phyloP scores from a whole-genome alignment of 2,329 filamentous ascomycete genomes.

The Cladosporium sp. region DNA sequence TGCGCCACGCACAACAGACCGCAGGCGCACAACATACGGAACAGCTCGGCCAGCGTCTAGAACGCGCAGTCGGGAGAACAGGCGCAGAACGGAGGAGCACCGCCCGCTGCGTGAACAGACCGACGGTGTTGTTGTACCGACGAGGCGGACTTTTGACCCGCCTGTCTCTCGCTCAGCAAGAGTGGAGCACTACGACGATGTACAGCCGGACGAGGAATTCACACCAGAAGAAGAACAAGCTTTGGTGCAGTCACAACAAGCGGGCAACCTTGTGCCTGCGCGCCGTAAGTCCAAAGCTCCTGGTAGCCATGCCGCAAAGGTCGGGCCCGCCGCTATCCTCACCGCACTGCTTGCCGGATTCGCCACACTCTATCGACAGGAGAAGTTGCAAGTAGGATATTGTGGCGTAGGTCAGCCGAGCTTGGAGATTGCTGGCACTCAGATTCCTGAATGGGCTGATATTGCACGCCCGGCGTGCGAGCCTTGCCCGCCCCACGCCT shows the following conservation, averaged over 20 bases:
- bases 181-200: conserved; percentile 42
- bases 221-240: conserved; percentile 86
- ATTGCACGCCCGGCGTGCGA: conserved; percentile 80
- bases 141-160: conserved; percentile 61
- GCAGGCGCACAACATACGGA: conserved; percentile 56
- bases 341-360: conserved; percentile 71
- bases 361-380: conserved; percentile 82
- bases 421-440: conserved; percentile 58
- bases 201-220: conserved; percentile 85
- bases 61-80: conserved; percentile 43
- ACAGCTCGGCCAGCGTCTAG: conserved; percentile 40
- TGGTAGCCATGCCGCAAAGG: conserved; percentile 54
- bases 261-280: conserved; percentile 47
- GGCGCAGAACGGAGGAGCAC: conserved; percentile 46
- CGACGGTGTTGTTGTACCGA: conserved; percentile 54
- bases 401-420: conserved; percentile 75
- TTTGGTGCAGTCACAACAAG: conserved; percentile 66
- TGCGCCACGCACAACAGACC: conserved; percentile 56
- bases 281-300: conserved; percentile 42
- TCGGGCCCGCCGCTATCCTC: conserved; percentile 70
- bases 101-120: conserved; percentile 51
- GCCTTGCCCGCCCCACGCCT: conserved; percentile 84
- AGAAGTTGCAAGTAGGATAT: conserved; percentile 95
- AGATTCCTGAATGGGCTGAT: conserved; percentile 72
- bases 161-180: conserved; percentile 49